Percentiles rank a stretch among this genome's conserved stretches.
Conservation (phyloP, 1,284 basidiomycete genomes). For the Trametes polyzona region DNA sequence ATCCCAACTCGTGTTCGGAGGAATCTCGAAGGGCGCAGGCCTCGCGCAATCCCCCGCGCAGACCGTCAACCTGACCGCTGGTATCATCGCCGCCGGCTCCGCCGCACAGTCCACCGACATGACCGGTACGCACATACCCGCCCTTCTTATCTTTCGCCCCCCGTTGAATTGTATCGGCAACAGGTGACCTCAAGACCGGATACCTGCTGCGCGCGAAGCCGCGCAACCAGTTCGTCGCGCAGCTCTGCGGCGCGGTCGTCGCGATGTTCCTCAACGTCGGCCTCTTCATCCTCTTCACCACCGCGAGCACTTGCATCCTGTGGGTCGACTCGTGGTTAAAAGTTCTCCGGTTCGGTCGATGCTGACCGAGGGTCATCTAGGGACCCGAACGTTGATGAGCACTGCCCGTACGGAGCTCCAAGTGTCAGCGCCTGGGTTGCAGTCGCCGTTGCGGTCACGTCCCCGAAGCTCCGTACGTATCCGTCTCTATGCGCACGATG, state of each 20-base stretch:
- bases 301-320: slow-evolving; percentile 69
- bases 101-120: slow-evolving; percentile 69
- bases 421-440: slow-evolving; percentile 67
- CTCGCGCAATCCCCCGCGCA: slow-evolving; percentile 44
- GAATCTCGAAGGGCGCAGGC: slow-evolving; percentile 53
- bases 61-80: slow-evolving; percentile 62
- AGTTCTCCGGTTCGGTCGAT: too few species aligned
- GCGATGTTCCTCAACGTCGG: slow-evolving; percentile 61
- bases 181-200: slow-evolving; percentile 50
- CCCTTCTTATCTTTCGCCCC: background rate
- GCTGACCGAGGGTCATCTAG: background rate
- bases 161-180: too few species aligned
- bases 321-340: slow-evolving; percentile 2
- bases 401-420: slow-evolving; percentile 61
- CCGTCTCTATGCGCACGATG: background rate
- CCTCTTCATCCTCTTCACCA: slow-evolving; percentile 65
- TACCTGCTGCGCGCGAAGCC: slow-evolving; percentile 72
- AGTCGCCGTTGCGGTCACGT: slow-evolving; percentile 60
- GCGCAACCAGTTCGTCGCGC: slow-evolving; percentile 67
- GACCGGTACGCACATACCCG: slow-evolving; percentile 58
- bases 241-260: slow-evolving; percentile 59
- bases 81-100: slow-evolving; percentile 61
- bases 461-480: slow-evolving; percentile 48
- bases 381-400: background rate
- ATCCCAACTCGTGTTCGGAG: slow-evolving; percentile 65